phyloP scores from a whole-genome alignment of 345 rosid species.

The Triadica sebifera region DNA sequence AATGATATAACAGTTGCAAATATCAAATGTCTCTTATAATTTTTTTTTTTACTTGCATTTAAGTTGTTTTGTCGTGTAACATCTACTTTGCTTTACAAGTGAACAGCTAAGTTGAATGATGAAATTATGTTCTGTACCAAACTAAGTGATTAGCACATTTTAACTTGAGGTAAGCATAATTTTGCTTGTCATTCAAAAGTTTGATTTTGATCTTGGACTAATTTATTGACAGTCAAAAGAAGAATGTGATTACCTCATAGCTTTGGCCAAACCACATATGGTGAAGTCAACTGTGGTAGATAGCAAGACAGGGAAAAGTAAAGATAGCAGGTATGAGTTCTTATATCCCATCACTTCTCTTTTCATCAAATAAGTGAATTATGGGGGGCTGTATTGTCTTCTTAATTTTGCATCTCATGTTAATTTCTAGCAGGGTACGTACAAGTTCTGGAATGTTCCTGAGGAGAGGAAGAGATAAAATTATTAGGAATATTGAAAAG shows the following conservation, averaged over 20 bases:
- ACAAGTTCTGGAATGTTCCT: slow-evolving; percentile 92
- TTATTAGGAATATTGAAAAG: slow-evolving; percentile 63
- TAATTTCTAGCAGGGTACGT: slow-evolving; percentile 56
- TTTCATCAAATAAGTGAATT: background rate
- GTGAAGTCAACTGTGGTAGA: slow-evolving; percentile 42
- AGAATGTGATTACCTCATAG: slow-evolving; percentile 40
- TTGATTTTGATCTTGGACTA: background rate
- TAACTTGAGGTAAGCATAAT: background rate
- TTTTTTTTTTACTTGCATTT: background rate
- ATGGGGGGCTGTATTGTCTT: background rate
- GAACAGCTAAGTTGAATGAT: too few species aligned
- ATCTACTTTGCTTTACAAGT: background rate
- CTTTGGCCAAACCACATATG: slow-evolving; percentile 40
- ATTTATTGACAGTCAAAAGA: slow-evolving; percentile 39
- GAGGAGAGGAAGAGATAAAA: slow-evolving; percentile 65
- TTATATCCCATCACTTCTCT: background rate
- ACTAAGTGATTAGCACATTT: background rate
- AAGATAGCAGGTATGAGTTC: slow-evolving; percentile 40
- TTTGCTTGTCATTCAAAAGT: background rate
- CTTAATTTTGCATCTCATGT: background rate
- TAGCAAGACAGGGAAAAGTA: slow-evolving; percentile 32
- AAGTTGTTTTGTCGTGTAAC: background rate
- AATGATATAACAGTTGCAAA: background rate
- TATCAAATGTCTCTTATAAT: too few species aligned
- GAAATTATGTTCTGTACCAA: background rate